These are phyloP conservation scores for Alloteropsis angusta DNA, from an alignment of 202 grass and related monocot species.

Conservation along the genomic window DNA sequence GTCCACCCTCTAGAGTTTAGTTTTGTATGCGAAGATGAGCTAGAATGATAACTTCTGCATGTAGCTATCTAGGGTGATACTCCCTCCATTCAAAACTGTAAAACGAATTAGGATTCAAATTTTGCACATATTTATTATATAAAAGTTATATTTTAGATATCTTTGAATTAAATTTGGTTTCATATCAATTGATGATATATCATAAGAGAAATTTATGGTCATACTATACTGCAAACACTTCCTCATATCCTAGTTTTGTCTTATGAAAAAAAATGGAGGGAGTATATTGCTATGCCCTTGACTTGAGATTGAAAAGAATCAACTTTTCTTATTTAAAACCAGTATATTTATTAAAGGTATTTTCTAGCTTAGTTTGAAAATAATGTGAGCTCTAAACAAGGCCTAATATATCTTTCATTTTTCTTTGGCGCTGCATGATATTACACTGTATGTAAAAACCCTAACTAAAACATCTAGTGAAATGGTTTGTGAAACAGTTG, in stretches of 20 bases:
- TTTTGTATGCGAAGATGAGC: not conserved
- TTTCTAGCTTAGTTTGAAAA: not conserved
- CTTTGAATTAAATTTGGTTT: not conserved
- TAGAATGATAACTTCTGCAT: not conserved
- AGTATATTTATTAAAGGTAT: not conserved
- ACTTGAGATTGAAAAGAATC: not conserved
- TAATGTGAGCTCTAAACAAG: not conserved
- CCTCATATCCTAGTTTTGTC: not conserved
- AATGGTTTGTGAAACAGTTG: not conserved
- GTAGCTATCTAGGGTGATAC: not conserved
- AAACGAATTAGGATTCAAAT: not conserved
- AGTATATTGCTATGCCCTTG: not conserved
- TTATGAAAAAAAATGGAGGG: not conserved
- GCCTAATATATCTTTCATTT: not conserved
- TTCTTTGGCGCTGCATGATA: not conserved
- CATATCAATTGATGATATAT: not conserved
- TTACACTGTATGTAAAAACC: not conserved
- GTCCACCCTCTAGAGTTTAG: constrained; percentile 13
- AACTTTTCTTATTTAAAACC: not conserved
- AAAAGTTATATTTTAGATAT: not conserved
- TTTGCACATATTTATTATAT: not conserved
- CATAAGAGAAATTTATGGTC: not conserved
- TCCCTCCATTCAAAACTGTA: not conserved
- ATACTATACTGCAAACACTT: not conserved
- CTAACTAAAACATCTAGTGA: constrained; percentile 16